Evolutionary conservation across 176 grass and related monocot genomes (phyloP).

Genomic region (Cymbopogon citratus): DNA sequence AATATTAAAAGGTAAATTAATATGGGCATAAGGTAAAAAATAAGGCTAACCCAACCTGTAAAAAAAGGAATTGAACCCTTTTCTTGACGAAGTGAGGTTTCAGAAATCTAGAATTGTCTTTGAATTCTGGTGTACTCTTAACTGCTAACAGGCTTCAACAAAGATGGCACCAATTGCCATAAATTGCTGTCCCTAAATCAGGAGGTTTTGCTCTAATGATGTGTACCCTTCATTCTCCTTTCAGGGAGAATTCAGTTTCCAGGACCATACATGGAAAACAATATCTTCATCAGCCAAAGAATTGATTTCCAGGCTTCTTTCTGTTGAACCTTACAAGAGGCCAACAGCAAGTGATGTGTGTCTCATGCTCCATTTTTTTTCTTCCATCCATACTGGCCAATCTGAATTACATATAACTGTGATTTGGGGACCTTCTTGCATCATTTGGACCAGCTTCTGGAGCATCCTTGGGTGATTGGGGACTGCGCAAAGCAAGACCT

Average conservation of each 20-base stretch:
- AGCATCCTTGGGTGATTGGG: slow-evolving; percentile 68
- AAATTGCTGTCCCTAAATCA: not conserved
- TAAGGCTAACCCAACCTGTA: not conserved
- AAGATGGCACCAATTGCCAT: not conserved
- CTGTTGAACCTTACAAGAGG: slow-evolving; percentile 58
- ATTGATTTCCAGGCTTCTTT: slow-evolving; percentile 57
- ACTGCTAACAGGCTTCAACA: not conserved
- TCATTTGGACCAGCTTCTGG: slow-evolving; percentile 42
- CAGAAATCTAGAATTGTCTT: not conserved
- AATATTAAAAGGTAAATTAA: not conserved
- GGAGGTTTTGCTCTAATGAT: not conserved
- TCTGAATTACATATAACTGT: not conserved
- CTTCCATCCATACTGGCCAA: not conserved
- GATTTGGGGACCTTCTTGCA: not conserved
- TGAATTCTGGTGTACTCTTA: not conserved
- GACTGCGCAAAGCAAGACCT: slow-evolving; percentile 63
- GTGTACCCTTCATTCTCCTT: not conserved
- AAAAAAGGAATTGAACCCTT: not conserved
- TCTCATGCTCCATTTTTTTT: not conserved
- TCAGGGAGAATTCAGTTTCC: slow-evolving; percentile 68
- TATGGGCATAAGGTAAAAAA: not conserved
- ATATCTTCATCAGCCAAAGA: slow-evolving; percentile 65
- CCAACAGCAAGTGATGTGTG: slow-evolving; percentile 56
- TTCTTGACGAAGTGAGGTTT: not conserved
- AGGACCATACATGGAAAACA: slow-evolving; percentile 59